These are phyloP conservation scores for Daldinia caldariorum DNA, from an alignment of 495 filamentous ascomycete species.

Conservation along the genomic window DNA sequence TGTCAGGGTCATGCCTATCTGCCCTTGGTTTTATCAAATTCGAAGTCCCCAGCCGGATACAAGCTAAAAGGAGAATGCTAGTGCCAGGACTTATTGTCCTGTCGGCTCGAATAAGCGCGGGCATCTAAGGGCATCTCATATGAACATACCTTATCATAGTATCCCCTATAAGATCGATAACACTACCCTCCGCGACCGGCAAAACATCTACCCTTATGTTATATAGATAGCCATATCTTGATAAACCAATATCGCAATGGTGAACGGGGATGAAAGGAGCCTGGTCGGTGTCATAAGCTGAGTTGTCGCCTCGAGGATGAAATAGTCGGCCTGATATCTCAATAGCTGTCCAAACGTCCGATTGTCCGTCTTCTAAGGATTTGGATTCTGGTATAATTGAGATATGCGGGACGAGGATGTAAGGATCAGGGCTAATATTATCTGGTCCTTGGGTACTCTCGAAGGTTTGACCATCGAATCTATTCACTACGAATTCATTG, in stretches of 20 bases:
- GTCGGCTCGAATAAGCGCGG: conserved; percentile 17
- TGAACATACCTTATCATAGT: conserved; percentile 25
- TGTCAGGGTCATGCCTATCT: conserved; percentile 52
- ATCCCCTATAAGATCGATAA: conserved; percentile 54
- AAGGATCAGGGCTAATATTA: conserved; percentile 42
- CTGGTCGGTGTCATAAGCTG: conserved; percentile 7
- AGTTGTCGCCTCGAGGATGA: conserved; percentile 21
- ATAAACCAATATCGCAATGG: conserved; percentile 22
- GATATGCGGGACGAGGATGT: conserved; percentile 54
- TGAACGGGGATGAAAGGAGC: conserved; percentile 23
- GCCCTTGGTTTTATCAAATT: conserved; percentile 27
- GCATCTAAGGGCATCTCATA: background rate
- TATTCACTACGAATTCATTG: conserved; percentile 13
- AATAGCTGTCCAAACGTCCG: conserved; percentile 58
- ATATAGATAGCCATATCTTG: conserved; percentile 55
- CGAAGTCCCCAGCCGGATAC: conserved; percentile 43
- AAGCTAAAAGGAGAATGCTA: conserved; percentile 53
- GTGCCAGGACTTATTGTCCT: conserved; percentile 53
- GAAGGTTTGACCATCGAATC: conserved; percentile 26
- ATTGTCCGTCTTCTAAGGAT: conserved; percentile 47
- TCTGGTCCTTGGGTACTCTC: conserved; percentile 13
- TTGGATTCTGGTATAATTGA: conserved; percentile 64
- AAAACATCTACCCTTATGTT: conserved; percentile 53
- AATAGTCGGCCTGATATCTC: conserved; percentile 55
- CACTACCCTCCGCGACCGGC: conserved; percentile 42